Evolutionary conservation across 805 yeast species (phyloP).

Genomic region (Crinitomyces ghanaensis): DNA sequence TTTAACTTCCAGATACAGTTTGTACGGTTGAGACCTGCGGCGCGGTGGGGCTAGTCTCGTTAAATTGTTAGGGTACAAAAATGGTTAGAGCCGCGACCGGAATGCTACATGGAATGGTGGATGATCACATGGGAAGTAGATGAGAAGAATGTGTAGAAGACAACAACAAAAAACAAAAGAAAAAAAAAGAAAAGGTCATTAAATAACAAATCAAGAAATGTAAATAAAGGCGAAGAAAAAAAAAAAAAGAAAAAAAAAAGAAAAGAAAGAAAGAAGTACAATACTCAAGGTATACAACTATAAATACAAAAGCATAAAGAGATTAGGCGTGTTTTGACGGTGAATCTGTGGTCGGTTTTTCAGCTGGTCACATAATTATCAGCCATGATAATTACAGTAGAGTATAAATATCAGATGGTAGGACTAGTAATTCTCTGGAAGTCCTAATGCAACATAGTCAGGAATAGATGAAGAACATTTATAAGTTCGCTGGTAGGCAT

Average conservation of each 20-base stretch:
- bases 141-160: not conserved
- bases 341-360: too few species aligned
- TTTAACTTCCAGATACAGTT: too few species aligned
- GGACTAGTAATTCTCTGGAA: slow-evolving; percentile 19
- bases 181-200: not conserved
- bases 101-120: too few species aligned
- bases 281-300: not conserved
- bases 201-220: not conserved
- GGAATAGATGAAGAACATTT: slow-evolving; percentile 19
- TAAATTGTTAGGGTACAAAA: too few species aligned
- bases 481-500: slow-evolving; percentile 19
- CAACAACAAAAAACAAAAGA: slow-evolving; percentile 1
- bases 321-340: too few species aligned
- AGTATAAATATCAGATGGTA: not conserved
- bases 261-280: not conserved
- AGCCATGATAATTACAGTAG: not conserved
- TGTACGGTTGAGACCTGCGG: too few species aligned
- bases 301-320: not conserved
- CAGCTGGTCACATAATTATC: too few species aligned
- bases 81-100: too few species aligned
- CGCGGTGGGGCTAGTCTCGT: too few species aligned
- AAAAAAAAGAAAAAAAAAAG: not conserved
- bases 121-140: too few species aligned
- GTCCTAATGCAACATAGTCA: slow-evolving; percentile 20
- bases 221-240: slow-evolving; percentile 1